phyloP scores from a whole-genome alignment of 2,329 filamentous ascomycete species.

The Fusarium floridanum region DNA sequence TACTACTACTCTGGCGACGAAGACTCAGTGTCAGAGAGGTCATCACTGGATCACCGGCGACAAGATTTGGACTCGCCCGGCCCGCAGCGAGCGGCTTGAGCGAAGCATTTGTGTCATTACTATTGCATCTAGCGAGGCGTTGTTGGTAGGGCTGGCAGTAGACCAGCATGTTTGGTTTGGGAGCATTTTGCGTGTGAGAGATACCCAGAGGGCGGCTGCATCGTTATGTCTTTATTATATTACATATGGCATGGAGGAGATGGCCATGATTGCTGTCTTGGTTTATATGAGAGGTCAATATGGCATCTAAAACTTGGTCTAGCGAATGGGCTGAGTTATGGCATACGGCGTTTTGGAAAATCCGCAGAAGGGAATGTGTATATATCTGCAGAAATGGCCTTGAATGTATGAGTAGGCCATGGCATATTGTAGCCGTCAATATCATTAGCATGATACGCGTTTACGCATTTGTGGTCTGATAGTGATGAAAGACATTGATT shows the following conservation, averaged over 20 bases:
- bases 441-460: background rate
- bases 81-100: conserved; percentile 30
- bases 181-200: conserved; percentile 29
- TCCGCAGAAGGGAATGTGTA: background rate
- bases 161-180: conserved; percentile 19
- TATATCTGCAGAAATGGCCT: background rate
- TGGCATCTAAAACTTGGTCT: background rate
- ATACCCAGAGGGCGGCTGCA: conserved; percentile 31
- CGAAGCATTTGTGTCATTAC: conserved; percentile 27
- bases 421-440: background rate
- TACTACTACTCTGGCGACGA: conserved; percentile 50
- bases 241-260: background rate
- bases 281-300: background rate
- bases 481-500: background rate
- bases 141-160: conserved; percentile 26
- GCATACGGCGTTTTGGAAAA: conserved; percentile 14
- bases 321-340: background rate
- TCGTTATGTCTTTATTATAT: conserved; percentile 15
- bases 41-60: conserved; percentile 45
- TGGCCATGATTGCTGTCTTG: background rate
- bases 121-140: conserved; percentile 50
- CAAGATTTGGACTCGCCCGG: conserved; percentile 46
- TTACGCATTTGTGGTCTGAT: background rate
- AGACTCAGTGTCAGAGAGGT: conserved; percentile 46
- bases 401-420: background rate